Base-by-base conservation (phyloP, 139 green algal genomes). In the Chlorella sp. region DNA sequence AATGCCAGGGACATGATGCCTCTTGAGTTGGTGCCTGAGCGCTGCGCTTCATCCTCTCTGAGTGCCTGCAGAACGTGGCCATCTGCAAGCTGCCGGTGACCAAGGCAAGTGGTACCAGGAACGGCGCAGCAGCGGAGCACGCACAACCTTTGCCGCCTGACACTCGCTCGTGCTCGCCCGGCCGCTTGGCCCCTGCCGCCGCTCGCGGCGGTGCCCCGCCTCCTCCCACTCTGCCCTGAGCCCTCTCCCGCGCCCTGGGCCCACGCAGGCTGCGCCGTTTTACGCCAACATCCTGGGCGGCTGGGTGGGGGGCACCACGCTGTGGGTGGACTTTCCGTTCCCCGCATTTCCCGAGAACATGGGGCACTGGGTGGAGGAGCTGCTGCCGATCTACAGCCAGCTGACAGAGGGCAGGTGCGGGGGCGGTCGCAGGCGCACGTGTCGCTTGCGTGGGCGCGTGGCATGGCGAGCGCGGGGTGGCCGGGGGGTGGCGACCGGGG, bases 331-430 rank as follows among this genome's bases (percentile, higher is more conserved):
- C 77, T 90, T 92, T 46, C 85, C 90, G 6, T 93, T 93, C 77
- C 77, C 86, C 12, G 79, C 83, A 25, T 91, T 86, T 68, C 77
- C 86, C 0, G 82, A 92, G 58, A 91, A 95, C 80, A 72, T 93
- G 53, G 92, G 91, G 3, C 88, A 94, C 79, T 97, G 91, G 91
- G 77, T 81, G 3, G 90, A 96, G 82, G 61, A 89, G 25, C 81
- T 94, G 72, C 61, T 89, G 31, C 87, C 90, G 5, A 45, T 87
- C 7, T 91, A 86, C 72, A 88, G 61, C 23, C 60, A 77, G 8
- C 82, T 96, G 15, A 43, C 36, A 1, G 40, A 56, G n/a, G 66
- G 59, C 19, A 35, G 29, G 0, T 88, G 83, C n/a, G n/a, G n/a
- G n/a, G n/a, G n/a, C n/a, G n/a, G 83, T 45, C 25, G 48, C 42